Base-by-base conservation (phyloP, 2,329 filamentous ascomycete species). In the Aspergillus vadensis region DNA sequence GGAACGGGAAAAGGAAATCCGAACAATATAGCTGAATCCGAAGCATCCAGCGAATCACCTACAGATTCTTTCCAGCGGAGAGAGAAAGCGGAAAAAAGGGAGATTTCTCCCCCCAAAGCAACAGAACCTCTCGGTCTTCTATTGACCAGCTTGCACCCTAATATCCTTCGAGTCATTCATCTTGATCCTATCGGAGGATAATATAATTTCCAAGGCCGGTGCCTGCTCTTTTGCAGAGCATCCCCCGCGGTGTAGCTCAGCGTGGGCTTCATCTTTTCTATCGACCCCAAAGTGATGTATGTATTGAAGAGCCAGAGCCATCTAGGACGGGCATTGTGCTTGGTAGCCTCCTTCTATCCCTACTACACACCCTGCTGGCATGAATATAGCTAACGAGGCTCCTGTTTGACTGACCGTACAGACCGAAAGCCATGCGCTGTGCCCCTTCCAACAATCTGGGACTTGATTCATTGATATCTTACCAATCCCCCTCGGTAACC, bases 371-470 rank as follows among this genome's bases (percentile, higher is more conserved):
- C 9, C n/a, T 36, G 41, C 39, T 41, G 9, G 25, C 9, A 3
- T 36, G 41, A 53, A 25, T 7, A 30, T 30, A 19, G 53, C 39
- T 55, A 27, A 44, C 53, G 39, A 5, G 25, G 25, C 39, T 14
- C 27, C 38, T 19, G 19, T n/a, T 14, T 47, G 41, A 44, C 36
- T 32, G 43, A 36, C 32, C 10, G 7, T 47, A 21, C 59, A 63
- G 66, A 62, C 59, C 32, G 58, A 65, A 61, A 65, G 67, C 60
- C 64, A 72, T 72, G 70, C 68, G 63, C 62, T 66, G 60, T 65
- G 60, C 63, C 61, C 57, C 59, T 21, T 54, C 60, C 53, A 67
- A 44, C 65, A 57, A 63, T 19, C 57, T 56, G 55, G 57, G 60
- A 51, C 52, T 64, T 63, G 63, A 68, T 58, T 61, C 56, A 55